A percentile compares a stretch with the other conserved stretches of the same genome.
Conservation (phyloP, 305 asterid species). For the Fraxinus dipetala region DNA sequence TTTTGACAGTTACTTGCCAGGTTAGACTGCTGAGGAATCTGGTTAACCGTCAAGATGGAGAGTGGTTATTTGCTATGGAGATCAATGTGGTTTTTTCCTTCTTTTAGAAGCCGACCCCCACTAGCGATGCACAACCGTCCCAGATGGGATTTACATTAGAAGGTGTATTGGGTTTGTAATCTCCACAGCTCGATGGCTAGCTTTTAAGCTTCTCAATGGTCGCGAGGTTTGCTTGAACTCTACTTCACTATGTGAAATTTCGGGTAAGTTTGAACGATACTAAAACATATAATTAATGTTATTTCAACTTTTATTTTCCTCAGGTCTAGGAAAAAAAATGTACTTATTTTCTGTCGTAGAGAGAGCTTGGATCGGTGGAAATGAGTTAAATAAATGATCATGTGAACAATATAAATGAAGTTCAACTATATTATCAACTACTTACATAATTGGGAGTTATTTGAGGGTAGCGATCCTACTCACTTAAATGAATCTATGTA, state of each 20-base stretch:
- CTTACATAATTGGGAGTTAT: constrained; percentile 13
- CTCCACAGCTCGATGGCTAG: neutral
- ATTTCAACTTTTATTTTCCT: neutral
- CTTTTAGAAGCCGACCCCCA: neutral
- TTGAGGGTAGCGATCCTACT: constrained; percentile 1
- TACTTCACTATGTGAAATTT: neutral
- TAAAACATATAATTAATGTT: neutral
- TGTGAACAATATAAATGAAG: constrained; percentile 38
- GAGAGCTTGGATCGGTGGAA: constrained; percentile 15
- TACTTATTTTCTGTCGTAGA: neutral
- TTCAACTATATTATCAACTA: constrained; percentile 36
- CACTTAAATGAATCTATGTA: neutral
- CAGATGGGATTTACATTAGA: neutral
- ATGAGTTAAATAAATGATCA: constrained; percentile 7
- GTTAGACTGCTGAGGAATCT: constrained; percentile 10
- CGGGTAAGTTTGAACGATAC: neutral
- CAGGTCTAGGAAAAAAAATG: neutral
- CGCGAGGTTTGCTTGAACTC: neutral
- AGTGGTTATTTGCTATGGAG: neutral
- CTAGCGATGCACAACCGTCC: neutral
- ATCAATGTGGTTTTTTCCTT: neutral
- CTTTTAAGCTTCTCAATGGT: neutral
- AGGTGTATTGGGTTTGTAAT: neutral
- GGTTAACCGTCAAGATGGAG: neutral
- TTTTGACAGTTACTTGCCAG: constrained; percentile 22